Percentiles rank a stretch among this genome's conserved stretches.
Conservation (phyloP, 2,329 filamentous ascomycete genomes). For the Pseudogymnoascus sp. region DNA sequence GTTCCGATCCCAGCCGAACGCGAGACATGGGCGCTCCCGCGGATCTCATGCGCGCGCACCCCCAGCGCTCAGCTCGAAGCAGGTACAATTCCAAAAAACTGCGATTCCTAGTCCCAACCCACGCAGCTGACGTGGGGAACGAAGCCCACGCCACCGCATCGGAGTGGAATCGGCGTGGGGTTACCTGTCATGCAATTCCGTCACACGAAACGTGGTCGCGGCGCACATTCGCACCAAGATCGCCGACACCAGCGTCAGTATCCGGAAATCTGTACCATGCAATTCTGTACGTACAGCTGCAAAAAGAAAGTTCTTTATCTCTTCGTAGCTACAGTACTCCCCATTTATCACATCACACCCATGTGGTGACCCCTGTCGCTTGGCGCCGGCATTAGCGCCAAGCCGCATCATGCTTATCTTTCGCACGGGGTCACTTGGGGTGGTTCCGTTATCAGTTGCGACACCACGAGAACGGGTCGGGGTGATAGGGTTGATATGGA, state of each 20-base stretch:
- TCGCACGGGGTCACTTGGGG: neutral
- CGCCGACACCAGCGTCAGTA: neutral
- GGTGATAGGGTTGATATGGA: neutral
- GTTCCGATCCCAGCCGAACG: neutral
- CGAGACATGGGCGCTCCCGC: neutral
- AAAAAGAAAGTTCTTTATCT: conserved; percentile 3
- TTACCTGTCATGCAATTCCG: neutral
- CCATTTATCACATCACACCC: neutral
- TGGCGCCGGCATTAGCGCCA: neutral
- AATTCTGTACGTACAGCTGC: neutral
- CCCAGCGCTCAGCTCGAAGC: neutral
- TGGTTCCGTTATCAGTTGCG: neutral
- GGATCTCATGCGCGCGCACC: neutral
- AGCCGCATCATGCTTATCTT: neutral
- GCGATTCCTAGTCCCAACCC: neutral
- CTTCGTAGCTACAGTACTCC: neutral
- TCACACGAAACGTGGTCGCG: neutral
- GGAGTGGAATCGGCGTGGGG: neutral
- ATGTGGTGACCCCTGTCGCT: neutral
- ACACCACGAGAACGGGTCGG: neutral
- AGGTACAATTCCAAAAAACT: neutral
- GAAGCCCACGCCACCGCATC: neutral
- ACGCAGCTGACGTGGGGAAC: neutral
- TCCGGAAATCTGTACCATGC: neutral
- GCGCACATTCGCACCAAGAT: neutral